phyloP scores from a whole-genome alignment of 2,329 filamentous ascomycete genomes.

The Myriosclerotinia scirpicola region DNA sequence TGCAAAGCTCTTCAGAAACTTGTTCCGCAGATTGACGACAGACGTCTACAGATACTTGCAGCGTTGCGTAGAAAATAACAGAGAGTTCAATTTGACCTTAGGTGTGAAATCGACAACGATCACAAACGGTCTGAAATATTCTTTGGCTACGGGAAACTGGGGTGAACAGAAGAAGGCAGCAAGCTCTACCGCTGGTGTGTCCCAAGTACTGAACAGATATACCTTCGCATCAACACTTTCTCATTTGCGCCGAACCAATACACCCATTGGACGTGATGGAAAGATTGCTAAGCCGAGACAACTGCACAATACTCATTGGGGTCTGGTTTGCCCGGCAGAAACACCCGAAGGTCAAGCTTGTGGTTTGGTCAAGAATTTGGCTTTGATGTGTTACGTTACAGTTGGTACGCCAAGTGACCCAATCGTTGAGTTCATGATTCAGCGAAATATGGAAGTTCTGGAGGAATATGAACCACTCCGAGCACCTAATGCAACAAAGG shows the following conservation, averaged over 20 bases:
- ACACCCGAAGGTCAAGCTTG: conserved; percentile 98
- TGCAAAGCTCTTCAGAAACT: conserved; percentile 91
- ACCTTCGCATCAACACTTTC: conserved; percentile 96
- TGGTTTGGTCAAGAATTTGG: conserved; percentile 95
- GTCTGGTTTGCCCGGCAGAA: conserved; percentile 92
- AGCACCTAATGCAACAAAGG: conserved; percentile 91
- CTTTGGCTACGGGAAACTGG: conserved; percentile 97
- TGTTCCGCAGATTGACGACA: conserved; percentile 86
- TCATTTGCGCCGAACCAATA: conserved; percentile 95
- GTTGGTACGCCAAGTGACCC: conserved; percentile 90
- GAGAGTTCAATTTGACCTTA: conserved; percentile 85
- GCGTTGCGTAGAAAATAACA: conserved; percentile 83
- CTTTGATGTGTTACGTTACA: conserved; percentile 97
- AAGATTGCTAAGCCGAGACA: conserved; percentile 98
- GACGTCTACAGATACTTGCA: conserved; percentile 91
- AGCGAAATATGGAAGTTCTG: conserved; percentile 91
- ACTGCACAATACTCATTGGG: conserved; percentile 98
- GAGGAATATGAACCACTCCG: conserved; percentile 89
- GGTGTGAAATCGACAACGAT: conserved; percentile 90
- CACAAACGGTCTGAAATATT: conserved; percentile 94
- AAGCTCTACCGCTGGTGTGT: conserved; percentile 93
- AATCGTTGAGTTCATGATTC: conserved; percentile 92
- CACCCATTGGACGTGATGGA: conserved; percentile 93
- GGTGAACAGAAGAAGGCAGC: conserved; percentile 98
- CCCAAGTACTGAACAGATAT: conserved; percentile 96